These are phyloP conservation scores for Alternaria sp. DNA, from an alignment of 2,329 filamentous ascomycete species.

Conservation along the genomic window DNA sequence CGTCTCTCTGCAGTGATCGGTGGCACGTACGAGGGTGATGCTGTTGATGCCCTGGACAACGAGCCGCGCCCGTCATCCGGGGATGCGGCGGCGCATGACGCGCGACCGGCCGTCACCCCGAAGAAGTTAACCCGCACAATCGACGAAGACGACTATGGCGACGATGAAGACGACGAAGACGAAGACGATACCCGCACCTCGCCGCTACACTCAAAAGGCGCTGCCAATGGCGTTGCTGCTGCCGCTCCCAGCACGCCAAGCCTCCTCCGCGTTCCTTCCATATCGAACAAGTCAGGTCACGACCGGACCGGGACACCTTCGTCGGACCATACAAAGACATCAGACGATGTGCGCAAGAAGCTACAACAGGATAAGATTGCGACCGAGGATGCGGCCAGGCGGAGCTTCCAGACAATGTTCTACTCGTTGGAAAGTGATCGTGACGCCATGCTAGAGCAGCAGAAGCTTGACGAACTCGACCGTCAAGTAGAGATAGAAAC, in stretches of 20 bases:
- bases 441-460: constrained; percentile 96
- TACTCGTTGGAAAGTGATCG: constrained; percentile 95
- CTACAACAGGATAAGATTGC: constrained; percentile 90
- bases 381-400: constrained; percentile 86
- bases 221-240: constrained; percentile 61
- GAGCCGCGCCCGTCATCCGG: constrained; percentile 31
- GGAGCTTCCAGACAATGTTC: constrained; percentile 91
- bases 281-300: constrained; percentile 68
- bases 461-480: constrained; percentile 94
- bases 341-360: constrained; percentile 90
- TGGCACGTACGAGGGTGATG: constrained; percentile 40
- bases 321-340: constrained; percentile 68
- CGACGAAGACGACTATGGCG: constrained; percentile 84
- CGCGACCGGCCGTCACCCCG: constrained; percentile 58
- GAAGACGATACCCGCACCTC: constrained; percentile 53
- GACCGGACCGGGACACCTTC: constrained; percentile 62
- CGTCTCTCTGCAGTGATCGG: constrained; percentile 79
- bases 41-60: constrained; percentile 33
- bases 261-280: constrained; percentile 67
- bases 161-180: constrained; percentile 70
- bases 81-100: constrained; percentile 48
- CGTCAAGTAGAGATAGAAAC: constrained; percentile 96
- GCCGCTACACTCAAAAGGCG: constrained; percentile 58
- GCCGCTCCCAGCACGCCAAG: constrained; percentile 67
- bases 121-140: constrained; percentile 80